Evolutionary conservation across 1,284 basidiomycete genomes (phyloP), one percentile per base, ranked within the genome.

Genomic region (Sutorius eximius): DNA sequence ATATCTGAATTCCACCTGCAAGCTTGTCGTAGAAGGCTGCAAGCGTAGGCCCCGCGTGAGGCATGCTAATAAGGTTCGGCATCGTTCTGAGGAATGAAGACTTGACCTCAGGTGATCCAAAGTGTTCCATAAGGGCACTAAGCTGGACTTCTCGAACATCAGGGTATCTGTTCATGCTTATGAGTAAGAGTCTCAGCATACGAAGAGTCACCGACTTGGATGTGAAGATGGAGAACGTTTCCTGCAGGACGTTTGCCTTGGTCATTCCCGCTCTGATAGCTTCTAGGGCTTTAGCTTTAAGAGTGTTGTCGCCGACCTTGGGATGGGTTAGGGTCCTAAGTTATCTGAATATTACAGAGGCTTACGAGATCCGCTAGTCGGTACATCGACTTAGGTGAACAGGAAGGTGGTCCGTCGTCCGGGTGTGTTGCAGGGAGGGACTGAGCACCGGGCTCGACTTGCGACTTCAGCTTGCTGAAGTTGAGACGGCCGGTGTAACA

Each of bases 301-400:
- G 60, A 5, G 15, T 36, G 11, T 55, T 27, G n/a, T 67, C 36
- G 11, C 50, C 64, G 5, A 67, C n/a, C 66, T 71, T 34, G 5
- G 4, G 42, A 9, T 13, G 9, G 2, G 7, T 55, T n/a, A 37
- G 41, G 16, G 13, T 3, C n/a, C 8, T 13, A 22, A 24, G 27
- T 36, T 36, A 47, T 36, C 34, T 37, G 5, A 34, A 18, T 27
- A 16, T 32, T 13, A 29, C 13, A 33, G 22, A 51, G 24, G 5
- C 56, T 51, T 34, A 68, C 69, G 27, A 66, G 66, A 30, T 56
- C 57, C 16, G 70, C 67, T 1, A 71, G 51, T 45, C 63, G 63
- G 36, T 69, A 70, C 66, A 72, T 71, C 1, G 68, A 71, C 49
- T 70, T 68, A 5, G 69, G 69, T 18, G 69, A 68, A 50, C 68